Percentiles rank a stretch among this genome's conserved stretches.
phyloP scores from a whole-genome alignment of 2,329 filamentous ascomycete genomes.

The Botrytis sinoallii region DNA sequence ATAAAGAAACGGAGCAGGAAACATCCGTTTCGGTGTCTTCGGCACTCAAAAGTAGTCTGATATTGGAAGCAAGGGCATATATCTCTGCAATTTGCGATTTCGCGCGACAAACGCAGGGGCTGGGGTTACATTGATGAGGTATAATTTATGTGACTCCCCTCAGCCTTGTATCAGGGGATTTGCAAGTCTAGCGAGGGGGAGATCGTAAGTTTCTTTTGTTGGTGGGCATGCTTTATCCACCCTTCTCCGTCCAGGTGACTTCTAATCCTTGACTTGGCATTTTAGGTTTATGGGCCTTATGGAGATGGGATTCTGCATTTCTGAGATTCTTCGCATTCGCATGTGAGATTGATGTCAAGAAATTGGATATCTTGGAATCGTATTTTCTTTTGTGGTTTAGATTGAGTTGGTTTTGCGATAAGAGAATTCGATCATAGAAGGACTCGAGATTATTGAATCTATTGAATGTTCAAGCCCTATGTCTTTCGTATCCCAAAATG shows the following conservation, averaged over 20 bases:
- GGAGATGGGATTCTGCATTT: background rate
- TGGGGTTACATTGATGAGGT: background rate
- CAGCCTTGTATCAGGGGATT: constrained; percentile 16
- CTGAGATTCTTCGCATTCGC: background rate
- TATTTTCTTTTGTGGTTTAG: background rate
- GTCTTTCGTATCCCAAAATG: constrained; percentile 8
- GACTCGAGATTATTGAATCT: background rate
- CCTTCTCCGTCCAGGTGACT: constrained; percentile 8
- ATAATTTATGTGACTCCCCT: constrained; percentile 6
- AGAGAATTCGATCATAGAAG: background rate
- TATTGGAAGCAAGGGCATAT: constrained; percentile 9
- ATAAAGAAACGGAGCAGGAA: background rate
- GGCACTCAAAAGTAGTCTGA: background rate
- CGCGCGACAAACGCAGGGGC: constrained; percentile 17
- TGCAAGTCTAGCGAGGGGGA: constrained; percentile 8
- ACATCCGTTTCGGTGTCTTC: background rate
- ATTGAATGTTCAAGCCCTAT: constrained; percentile 11
- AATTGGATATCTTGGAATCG: background rate
- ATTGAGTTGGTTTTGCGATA: background rate
- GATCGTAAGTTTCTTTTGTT: constrained; percentile 7
- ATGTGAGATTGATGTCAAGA: constrained; percentile 3
- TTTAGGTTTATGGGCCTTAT: constrained; percentile 1
- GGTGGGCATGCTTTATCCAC: background rate
- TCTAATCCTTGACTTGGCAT: constrained; percentile 7
- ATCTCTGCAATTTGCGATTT: constrained; percentile 16